A percentile compares a stretch with the other conserved stretches of the same genome.
These are phyloP conservation scores for Mallotus repandus DNA, from an alignment of 441 rosid genomes.

Conservation along the genomic window DNA sequence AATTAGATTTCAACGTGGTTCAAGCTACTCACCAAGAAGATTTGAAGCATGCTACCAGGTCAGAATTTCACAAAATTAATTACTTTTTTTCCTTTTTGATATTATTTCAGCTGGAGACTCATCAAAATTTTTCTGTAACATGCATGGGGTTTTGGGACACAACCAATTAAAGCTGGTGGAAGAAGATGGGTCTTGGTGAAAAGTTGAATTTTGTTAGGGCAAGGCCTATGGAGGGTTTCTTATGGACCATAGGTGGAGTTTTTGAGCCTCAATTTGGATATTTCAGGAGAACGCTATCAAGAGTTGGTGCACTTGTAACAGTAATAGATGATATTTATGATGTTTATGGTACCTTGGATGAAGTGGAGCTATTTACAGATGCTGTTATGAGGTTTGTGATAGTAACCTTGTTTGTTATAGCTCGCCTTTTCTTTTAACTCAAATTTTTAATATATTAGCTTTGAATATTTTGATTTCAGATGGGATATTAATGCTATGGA, in stretches of 20 bases:
- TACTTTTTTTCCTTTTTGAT: neutral
- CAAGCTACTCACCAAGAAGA: constrained; percentile 33
- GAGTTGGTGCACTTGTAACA: constrained; percentile 7
- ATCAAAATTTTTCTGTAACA: too few relatives aligned
- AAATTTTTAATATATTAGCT: too few relatives aligned
- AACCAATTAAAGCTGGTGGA: constrained; percentile 24
- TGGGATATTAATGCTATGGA: constrained; percentile 28
- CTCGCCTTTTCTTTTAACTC: too few relatives aligned
- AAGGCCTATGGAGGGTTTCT: constrained; percentile 13
- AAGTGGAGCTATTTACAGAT: constrained; percentile 14
- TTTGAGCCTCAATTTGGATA: constrained; percentile 16
- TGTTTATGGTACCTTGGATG: constrained; percentile 22
- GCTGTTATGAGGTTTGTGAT: constrained; percentile 15
- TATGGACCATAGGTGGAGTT: constrained; percentile 7
- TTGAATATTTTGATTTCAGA: constrained; percentile 5
- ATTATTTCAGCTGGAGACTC: too few relatives aligned
- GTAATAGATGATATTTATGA: constrained; percentile 25
- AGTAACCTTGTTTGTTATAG: too few relatives aligned
- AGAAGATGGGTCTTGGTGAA: constrained; percentile 5
- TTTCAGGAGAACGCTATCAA: constrained; percentile 3
- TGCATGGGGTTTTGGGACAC: too few relatives aligned
- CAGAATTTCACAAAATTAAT: neutral
- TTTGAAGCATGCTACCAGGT: constrained; percentile 27
- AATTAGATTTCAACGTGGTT: constrained; percentile 34
- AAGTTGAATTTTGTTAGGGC: constrained; percentile 19